Percentiles rank a stretch among this genome's conserved stretches.
Evolutionary conservation across 164 flowering plant species (phyloP).

Genomic region (Tetrastigma voinierianum): DNA sequence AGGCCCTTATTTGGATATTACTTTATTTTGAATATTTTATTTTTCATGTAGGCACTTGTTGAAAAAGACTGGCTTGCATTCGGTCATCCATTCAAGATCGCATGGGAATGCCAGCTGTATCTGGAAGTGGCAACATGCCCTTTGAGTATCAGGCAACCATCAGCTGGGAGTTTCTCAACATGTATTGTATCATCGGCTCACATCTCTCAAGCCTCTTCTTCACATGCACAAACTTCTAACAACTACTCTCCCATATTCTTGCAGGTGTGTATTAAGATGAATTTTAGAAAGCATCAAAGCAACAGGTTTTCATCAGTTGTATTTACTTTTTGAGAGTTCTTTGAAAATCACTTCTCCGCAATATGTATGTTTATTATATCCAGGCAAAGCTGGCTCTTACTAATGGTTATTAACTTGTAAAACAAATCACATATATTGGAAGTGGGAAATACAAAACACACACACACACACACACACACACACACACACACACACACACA

Average conservation of each 20-base stretch:
- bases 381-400: too few relatives aligned
- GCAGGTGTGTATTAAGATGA: conserved; percentile 53
- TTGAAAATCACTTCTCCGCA: too few relatives aligned
- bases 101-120: conserved; percentile 66
- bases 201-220: conserved; percentile 48
- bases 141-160: conserved; percentile 70
- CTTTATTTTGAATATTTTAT: background rate
- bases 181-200: conserved; percentile 72
- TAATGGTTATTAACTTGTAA: too few relatives aligned
- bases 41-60: conserved; percentile 74
- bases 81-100: conserved; percentile 99
- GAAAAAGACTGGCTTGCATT: conserved; percentile 99
- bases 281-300: background rate
- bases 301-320: background rate
- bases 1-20: background rate
- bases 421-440: too few relatives aligned
- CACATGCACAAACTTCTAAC: conserved; percentile 65
- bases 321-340: background rate
- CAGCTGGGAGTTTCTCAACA: conserved; percentile 62
- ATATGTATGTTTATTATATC: too few relatives aligned
- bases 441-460: too few relatives aligned
- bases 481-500: too few relatives aligned
- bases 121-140: conserved; percentile 44
- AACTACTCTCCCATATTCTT: conserved; percentile 88
- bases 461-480: too few relatives aligned